Conservation (phyloP, 192 early-diverging fungal genomes). For the Coemansia sp. region DNA sequence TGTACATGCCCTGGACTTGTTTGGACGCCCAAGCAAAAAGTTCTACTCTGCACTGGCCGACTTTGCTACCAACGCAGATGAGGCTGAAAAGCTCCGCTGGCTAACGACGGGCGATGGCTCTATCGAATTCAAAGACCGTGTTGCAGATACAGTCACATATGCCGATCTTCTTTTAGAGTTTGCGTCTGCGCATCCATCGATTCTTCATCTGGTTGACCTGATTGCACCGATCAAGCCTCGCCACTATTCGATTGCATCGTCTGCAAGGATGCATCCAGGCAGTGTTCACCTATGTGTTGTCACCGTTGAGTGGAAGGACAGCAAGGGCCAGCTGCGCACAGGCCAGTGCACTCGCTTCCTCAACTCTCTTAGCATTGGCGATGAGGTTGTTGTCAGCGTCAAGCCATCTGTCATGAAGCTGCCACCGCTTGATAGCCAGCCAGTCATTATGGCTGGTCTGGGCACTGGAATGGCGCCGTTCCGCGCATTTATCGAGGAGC, state of each 20-base stretch:
- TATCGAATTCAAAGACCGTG: slow-evolving; percentile 76
- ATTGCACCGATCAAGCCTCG: slow-evolving; percentile 91
- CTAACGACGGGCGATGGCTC: slow-evolving; percentile 72
- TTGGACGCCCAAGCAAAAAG: slow-evolving; percentile 92
- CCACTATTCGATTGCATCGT: slow-evolving; percentile 98
- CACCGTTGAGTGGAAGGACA: slow-evolving; percentile 83
- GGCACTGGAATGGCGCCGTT: slow-evolving; percentile 99
- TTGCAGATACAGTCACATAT: slow-evolving; percentile 81
- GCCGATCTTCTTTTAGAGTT: slow-evolving; percentile 88
- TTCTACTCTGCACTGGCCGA: slow-evolving; percentile 84
- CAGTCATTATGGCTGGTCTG: slow-evolving; percentile 95
- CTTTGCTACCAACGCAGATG: slow-evolving; percentile 66
- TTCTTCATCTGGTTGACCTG: slow-evolving; percentile 69
- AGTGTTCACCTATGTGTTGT: slow-evolving; percentile 91
- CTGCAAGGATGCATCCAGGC: slow-evolving; percentile 82
- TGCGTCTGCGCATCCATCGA: slow-evolving; percentile 72
- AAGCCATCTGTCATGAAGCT: slow-evolving; percentile 98
- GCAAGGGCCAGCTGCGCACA: slow-evolving; percentile 64
- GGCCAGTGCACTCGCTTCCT: slow-evolving; percentile 95
- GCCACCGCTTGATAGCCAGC: slow-evolving; percentile 74
- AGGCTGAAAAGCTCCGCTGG: slow-evolving; percentile 66
- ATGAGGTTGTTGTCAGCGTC: slow-evolving; percentile 79
- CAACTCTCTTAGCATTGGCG: slow-evolving; percentile 65
- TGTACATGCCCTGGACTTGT: slow-evolving; percentile 82
- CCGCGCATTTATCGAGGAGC: slow-evolving; percentile 96